phyloP scores from a whole-genome alignment of 768 basidiomycete species.

The Russula virescens region DNA sequence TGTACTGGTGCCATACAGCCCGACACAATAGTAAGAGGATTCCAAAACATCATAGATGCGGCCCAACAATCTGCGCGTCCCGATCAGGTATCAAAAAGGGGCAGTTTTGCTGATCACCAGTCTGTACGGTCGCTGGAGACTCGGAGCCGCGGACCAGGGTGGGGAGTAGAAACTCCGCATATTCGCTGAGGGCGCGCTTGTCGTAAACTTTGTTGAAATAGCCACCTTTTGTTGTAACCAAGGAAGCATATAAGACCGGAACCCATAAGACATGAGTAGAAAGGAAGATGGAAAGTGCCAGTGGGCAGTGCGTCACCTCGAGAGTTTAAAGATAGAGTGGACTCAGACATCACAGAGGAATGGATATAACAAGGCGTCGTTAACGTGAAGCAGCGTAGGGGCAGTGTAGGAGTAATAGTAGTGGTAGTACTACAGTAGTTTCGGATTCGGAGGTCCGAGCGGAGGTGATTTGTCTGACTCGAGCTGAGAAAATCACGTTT shows the following conservation, averaged over 20 bases:
- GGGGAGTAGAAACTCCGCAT: not conserved
- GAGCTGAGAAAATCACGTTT: no score
- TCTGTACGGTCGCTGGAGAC: not conserved
- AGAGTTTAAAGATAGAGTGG: not conserved
- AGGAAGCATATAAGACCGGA: no score
- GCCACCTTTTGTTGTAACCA: not conserved
- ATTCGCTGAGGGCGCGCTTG: not conserved
- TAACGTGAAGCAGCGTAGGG: not conserved
- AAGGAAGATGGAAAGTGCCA: not conserved
- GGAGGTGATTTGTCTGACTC: no score
- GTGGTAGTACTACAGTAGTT: no score
- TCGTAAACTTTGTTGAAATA: not conserved
- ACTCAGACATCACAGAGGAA: not conserved
- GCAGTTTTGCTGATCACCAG: not conserved
- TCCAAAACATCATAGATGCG: not conserved
- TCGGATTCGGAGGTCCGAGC: no score
- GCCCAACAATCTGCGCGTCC: constrained; percentile 7
- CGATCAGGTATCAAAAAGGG: not conserved
- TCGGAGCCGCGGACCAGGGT: not conserved
- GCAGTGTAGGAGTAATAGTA: not conserved
- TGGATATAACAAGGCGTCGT: not conserved
- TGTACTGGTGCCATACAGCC: not conserved
- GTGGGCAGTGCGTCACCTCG: not conserved
- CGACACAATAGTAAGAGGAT: not conserved
- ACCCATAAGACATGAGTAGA: not conserved